Conservation (phyloP, 768 basidiomycete genomes). For the Tricholoma saponaceum region DNA sequence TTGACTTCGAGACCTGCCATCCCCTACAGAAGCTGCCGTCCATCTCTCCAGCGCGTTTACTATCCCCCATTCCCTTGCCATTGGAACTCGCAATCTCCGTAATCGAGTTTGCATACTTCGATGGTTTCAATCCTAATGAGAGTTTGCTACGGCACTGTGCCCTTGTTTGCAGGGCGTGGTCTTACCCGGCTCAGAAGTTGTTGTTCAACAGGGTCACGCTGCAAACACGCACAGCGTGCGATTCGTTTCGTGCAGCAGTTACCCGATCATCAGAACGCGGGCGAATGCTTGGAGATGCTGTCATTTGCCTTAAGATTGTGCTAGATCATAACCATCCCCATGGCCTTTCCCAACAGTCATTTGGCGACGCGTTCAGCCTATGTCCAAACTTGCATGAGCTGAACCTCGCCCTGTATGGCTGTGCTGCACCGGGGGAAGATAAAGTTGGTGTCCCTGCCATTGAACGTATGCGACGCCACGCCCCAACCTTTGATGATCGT, state of each 20-base stretch:
- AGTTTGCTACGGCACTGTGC: slow-evolving; percentile 49
- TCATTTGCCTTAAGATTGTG: slow-evolving; percentile 49
- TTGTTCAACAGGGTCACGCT: slow-evolving; percentile 58
- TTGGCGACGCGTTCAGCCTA: slow-evolving; percentile 51
- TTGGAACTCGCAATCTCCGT: slow-evolving; percentile 62
- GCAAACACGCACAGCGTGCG: slow-evolving; percentile 47
- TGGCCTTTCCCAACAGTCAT: slow-evolving; percentile 49
- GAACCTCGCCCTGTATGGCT: slow-evolving; percentile 56
- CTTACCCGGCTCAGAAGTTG: slow-evolving; percentile 56
- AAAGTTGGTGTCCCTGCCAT: slow-evolving; percentile 43
- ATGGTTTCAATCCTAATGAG: slow-evolving; percentile 29
- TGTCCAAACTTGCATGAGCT: slow-evolving; percentile 61
- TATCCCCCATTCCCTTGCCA: slow-evolving; percentile 36
- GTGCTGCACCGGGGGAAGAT: slow-evolving; percentile 45
- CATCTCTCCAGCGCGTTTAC: slow-evolving; percentile 18
- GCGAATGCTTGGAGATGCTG: slow-evolving; percentile 46
- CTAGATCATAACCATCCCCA: slow-evolving; percentile 68
- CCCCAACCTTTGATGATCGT: slow-evolving; percentile 49
- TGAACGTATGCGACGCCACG: slow-evolving; percentile 44
- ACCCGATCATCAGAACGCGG: slow-evolving; percentile 44
- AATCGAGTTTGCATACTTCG: slow-evolving; percentile 51
- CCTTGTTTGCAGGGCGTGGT: slow-evolving; percentile 68
- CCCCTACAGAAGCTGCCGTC: slow-evolving; percentile 17
- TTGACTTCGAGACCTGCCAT: slow-evolving; percentile 30
- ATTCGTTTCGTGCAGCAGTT: slow-evolving; percentile 50